These are phyloP conservation scores for Glycyrrhiza uralensis DNA, from an alignment of 306 rosid species.

Conservation along the genomic window DNA sequence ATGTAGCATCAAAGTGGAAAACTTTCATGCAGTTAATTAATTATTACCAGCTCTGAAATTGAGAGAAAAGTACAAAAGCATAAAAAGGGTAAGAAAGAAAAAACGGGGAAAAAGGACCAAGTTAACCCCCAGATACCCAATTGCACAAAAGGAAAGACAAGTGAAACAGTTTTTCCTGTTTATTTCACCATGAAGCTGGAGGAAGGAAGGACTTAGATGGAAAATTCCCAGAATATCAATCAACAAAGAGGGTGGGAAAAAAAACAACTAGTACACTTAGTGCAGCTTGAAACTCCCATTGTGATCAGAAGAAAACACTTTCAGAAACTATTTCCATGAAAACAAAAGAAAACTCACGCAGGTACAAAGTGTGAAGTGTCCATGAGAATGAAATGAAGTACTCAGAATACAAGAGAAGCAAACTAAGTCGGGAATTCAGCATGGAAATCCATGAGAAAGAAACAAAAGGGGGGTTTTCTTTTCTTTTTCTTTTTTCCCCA, in stretches of 20 bases:
- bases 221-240: neutral
- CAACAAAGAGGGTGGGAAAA: neutral
- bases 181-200: neutral
- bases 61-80: neutral
- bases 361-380: conserved; percentile 4
- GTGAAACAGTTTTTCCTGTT: neutral
- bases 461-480: neutral
- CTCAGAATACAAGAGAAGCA: neutral
- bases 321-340: neutral
- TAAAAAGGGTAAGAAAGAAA: neutral
- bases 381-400: neutral
- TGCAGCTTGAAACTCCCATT: neutral
- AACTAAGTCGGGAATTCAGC: neutral
- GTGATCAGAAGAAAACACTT: neutral
- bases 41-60: conserved; percentile 33
- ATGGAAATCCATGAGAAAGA: conserved; percentile 4
- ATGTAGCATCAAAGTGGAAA: conserved; percentile 14
- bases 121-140: conserved; percentile 13
- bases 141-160: neutral
- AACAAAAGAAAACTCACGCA: neutral
- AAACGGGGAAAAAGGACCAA: neutral
- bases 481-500: neutral
- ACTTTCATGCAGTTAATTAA: neutral
- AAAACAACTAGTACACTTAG: neutral
- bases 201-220: neutral